Conservation (phyloP, 1,284 basidiomycete genomes). For the Heterobasidion irregulare region DNA sequence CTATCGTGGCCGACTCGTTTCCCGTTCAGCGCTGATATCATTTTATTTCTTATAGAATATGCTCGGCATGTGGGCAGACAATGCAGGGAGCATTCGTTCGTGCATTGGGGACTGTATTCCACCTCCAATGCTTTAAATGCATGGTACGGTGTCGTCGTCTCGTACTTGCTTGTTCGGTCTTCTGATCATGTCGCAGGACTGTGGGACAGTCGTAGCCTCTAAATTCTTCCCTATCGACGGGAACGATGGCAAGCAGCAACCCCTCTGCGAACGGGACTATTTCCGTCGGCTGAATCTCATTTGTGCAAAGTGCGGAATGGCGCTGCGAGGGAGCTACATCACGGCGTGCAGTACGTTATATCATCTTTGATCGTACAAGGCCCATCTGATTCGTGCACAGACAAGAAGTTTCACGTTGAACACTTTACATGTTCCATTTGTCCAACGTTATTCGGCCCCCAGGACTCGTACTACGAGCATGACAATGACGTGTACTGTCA, state of each 20-base stretch:
- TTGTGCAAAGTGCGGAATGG: slow-evolving; percentile 92
- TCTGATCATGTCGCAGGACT: slow-evolving; percentile 58
- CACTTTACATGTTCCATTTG: slow-evolving; percentile 99
- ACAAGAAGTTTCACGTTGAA: slow-evolving; percentile 98
- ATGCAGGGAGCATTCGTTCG: slow-evolving; percentile 96
- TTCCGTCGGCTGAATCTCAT: slow-evolving; percentile 95
- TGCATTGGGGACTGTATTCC: slow-evolving; percentile 90
- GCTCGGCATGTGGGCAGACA: slow-evolving; percentile 64
- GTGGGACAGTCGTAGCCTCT: slow-evolving; percentile 90
- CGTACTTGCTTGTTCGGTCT: slow-evolving; percentile 3
- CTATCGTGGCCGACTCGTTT: slow-evolving; percentile 10
- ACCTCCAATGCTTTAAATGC: slow-evolving; percentile 96
- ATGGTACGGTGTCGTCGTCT: slow-evolving; percentile 47
- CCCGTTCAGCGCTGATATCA: slow-evolving; percentile 13
- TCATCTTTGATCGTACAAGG: background rate
- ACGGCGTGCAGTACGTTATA: slow-evolving; percentile 89
- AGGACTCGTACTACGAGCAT: slow-evolving; percentile 99
- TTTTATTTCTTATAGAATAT: slow-evolving; percentile 36
- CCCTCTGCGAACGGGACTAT: slow-evolving; percentile 97
- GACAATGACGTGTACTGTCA: slow-evolving; percentile 94
- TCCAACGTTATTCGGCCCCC: slow-evolving; percentile 91
- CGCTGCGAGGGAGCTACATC: slow-evolving; percentile 95
- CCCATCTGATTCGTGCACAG: slow-evolving; percentile 32
- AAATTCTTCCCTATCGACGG: slow-evolving; percentile 99
- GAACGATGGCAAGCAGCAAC: slow-evolving; percentile 76